Percentiles rank a stretch among this genome's conserved stretches.
These are phyloP conservation scores for Trichoderma gamsii DNA, from an alignment of 495 filamentous ascomycete genomes.

Conservation along the genomic window DNA sequence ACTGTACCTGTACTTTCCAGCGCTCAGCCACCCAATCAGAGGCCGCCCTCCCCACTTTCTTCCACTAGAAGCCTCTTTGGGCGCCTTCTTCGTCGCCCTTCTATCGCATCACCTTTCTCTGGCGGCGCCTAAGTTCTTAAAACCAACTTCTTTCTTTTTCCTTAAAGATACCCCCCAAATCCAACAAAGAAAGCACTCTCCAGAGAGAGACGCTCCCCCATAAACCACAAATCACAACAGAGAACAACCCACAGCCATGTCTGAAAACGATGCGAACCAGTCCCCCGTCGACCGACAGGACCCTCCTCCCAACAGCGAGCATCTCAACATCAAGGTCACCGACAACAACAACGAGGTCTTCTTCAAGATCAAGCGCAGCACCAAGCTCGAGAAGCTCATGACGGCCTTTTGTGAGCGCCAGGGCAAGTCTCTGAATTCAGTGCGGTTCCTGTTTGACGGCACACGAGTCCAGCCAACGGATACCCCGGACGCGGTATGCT, in stretches of 20 bases:
- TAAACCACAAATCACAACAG: neutral
- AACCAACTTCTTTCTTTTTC: neutral
- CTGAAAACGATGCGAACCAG: slow-evolving; percentile 49
- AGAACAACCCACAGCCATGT: slow-evolving; percentile 38
- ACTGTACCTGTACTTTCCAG: neutral
- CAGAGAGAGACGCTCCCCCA: neutral
- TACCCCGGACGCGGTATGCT: slow-evolving; percentile 86
- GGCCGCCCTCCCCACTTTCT: slow-evolving; percentile 16
- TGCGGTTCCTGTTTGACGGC: slow-evolving; percentile 95
- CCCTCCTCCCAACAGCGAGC: slow-evolving; percentile 52
- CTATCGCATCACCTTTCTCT: slow-evolving; percentile 16
- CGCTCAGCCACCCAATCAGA: slow-evolving; percentile 20
- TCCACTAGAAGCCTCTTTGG: neutral
- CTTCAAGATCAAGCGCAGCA: slow-evolving; percentile 99
- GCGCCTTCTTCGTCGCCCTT: slow-evolving; percentile 12
- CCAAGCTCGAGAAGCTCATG: slow-evolving; percentile 96
- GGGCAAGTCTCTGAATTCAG: slow-evolving; percentile 75
- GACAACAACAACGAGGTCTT: slow-evolving; percentile 99
- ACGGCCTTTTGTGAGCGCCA: slow-evolving; percentile 96
- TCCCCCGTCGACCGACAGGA: slow-evolving; percentile 48
- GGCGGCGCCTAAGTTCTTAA: neutral
- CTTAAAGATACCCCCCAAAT: neutral
- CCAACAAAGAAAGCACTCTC: neutral
- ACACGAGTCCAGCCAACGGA: slow-evolving; percentile 82
- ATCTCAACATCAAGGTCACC: slow-evolving; percentile 99